These are phyloP conservation scores for Epichloe aotearoae DNA, from an alignment of 2,329 filamentous ascomycete genomes.

Conservation along the genomic window DNA sequence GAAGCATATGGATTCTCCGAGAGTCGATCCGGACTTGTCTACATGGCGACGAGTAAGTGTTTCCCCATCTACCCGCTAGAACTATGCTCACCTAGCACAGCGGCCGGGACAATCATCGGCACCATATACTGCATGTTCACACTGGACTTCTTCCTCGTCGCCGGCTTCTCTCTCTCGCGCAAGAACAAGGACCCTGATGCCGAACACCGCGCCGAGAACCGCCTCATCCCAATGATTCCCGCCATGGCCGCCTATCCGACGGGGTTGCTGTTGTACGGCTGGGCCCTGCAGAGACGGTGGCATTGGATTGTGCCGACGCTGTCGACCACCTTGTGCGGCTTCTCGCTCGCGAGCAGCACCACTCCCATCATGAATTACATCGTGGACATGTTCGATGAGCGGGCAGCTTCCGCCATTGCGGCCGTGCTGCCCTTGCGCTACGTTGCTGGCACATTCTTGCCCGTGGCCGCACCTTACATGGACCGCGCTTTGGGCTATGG, in stretches of 20 bases:
- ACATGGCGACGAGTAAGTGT: neutral
- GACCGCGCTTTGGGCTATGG: neutral
- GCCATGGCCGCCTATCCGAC: neutral
- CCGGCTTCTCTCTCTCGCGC: neutral
- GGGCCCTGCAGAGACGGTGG: neutral
- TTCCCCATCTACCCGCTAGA: too few species aligned
- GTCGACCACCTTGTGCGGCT: too few species aligned
- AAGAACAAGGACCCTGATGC: neutral
- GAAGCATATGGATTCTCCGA: neutral
- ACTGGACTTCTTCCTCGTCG: neutral
- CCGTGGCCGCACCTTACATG: neutral
- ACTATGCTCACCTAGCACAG: too few species aligned
- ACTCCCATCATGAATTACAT: neutral
- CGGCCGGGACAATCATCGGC: too few species aligned
- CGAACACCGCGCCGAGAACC: neutral
- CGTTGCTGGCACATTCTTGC: neutral
- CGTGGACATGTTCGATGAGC: neutral
- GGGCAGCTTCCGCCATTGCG: neutral
- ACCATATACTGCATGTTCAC: too few species aligned
- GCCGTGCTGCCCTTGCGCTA: neutral
- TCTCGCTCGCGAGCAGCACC: neutral
- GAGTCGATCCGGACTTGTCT: neutral
- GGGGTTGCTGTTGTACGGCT: neutral
- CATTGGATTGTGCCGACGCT: neutral
- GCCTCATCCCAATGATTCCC: neutral